phyloP scores from a whole-genome alignment of 179 eudicot genomes.

The Silene vulgaris region DNA sequence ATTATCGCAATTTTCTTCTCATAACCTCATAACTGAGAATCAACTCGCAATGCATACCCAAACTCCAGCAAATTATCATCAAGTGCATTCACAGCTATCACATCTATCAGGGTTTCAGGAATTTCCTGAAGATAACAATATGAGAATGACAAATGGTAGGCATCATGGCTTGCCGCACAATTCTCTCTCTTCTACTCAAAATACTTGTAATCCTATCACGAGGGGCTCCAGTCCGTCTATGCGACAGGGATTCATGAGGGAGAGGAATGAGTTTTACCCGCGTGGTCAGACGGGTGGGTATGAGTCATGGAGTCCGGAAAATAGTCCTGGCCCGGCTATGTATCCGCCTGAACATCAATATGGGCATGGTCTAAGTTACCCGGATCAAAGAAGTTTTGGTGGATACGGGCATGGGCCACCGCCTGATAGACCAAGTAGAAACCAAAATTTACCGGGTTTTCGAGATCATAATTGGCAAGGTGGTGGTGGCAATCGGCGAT shows the following conservation, averaged over 20 bases:
- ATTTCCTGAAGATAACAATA: slow-evolving; percentile 25
- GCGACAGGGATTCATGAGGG: slow-evolving; percentile 26
- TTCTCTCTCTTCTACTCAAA: slow-evolving; percentile 29
- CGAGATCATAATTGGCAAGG: slow-evolving; percentile 30
- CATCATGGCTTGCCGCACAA: slow-evolving; percentile 32
- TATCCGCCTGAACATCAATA: slow-evolving; percentile 27
- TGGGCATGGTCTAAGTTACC: slow-evolving; percentile 34
- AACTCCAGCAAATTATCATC: slow-evolving; percentile 19
- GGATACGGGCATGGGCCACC: slow-evolving; percentile 26
- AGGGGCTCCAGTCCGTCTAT: slow-evolving; percentile 16
- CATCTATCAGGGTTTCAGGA: slow-evolving; percentile 19
- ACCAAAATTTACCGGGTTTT: slow-evolving; percentile 30
- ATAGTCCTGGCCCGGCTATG: slow-evolving; percentile 52
- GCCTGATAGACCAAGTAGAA: slow-evolving; percentile 46
- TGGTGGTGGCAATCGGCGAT: slow-evolving; percentile 24
- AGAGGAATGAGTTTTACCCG: slow-evolving; percentile 29
- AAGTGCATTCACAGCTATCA: slow-evolving; percentile 19
- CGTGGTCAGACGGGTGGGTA: slow-evolving; percentile 11
- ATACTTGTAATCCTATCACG: slow-evolving; percentile 25
- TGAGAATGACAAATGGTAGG: slow-evolving; percentile 24
- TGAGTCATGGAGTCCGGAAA: slow-evolving; percentile 60
- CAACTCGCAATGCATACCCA: slow-evolving; percentile 21
- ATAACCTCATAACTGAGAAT: slow-evolving; percentile 18
- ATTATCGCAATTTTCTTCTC: slow-evolving; percentile 20
- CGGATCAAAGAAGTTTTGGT: slow-evolving; percentile 29